Percentiles rank a stretch among this genome's conserved stretches.
These are phyloP conservation scores for Cyathus striatus DNA, from an alignment of 768 basidiomycete species.

Conservation along the genomic window DNA sequence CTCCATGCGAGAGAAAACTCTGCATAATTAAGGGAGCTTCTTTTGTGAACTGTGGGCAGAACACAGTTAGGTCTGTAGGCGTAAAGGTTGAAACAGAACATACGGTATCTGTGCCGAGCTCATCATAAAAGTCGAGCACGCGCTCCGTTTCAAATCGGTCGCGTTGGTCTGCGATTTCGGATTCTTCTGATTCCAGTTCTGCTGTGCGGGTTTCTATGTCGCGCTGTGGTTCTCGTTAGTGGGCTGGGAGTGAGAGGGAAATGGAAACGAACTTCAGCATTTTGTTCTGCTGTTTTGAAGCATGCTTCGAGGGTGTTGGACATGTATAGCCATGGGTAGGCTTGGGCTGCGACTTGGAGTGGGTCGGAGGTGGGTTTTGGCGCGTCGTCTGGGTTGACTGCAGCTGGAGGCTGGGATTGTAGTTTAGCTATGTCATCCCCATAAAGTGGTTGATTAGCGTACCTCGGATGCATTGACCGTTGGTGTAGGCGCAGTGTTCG, in stretches of 20 bases:
- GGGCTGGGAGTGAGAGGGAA: neutral
- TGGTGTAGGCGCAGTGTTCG: no score
- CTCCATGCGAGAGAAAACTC: conserved; percentile 40
- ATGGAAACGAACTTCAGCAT: conserved; percentile 24
- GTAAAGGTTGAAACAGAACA: conserved; percentile 13
- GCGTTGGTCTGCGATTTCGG: conserved; percentile 33
- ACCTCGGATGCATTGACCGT: no score
- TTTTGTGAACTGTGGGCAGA: conserved; percentile 28
- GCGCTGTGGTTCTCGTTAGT: conserved; percentile 17
- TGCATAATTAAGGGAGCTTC: conserved; percentile 46
- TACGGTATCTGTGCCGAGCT: conserved; percentile 28
- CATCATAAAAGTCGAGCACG: conserved; percentile 39
- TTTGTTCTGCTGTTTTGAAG: conserved; percentile 33
- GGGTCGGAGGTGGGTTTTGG: conserved; percentile 28
- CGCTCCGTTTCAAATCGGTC: conserved; percentile 39
- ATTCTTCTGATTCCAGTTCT: conserved; percentile 32
- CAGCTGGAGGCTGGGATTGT: no score
- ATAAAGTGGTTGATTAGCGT: no score
- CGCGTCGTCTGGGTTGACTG: conserved; percentile 4
- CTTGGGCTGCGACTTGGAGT: conserved; percentile 45
- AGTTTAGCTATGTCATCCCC: no score
- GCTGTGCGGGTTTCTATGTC: conserved; percentile 27
- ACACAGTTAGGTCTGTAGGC: conserved; percentile 3
- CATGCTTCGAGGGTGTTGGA: conserved; percentile 48
- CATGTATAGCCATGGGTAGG: conserved; percentile 61